Base-by-base conservation (phyloP, 129 eudicot species). In the carrot (Daucus carota) region DNA sequence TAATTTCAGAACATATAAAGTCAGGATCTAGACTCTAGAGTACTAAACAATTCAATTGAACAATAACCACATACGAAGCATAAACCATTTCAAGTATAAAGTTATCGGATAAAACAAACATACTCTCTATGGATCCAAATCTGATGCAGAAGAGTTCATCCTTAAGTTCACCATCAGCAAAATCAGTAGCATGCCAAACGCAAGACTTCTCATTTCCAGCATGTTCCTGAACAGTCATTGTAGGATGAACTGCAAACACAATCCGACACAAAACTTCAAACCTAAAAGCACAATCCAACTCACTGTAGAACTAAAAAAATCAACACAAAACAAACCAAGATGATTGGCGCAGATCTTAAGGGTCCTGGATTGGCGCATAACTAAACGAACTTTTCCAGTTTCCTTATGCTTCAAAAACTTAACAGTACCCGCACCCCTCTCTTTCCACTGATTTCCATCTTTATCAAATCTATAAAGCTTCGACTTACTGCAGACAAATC, bases 381-480 rank as follows among this genome's bases (percentile, higher is more conserved):
- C 93, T 0, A 90, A 78, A 48, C 93, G 89, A 78, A 90, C 93
- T 80, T 86, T 90, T 22, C 83, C 86, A 13, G 89, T 79, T 26
- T 78, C 83, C 79, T 88, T 90, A 40, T 90, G 93, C 83, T 90
- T 90, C 40, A 90, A 79, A n/a, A 90, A 84, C 88, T 83, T 90
- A 22, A 90, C 93, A 0, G 88, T 86, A 13, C 93, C 96, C 70
- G 89, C 86, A 17, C 96, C 93, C 70, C 93, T 80, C 82, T 90
- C 96, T 36, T 90, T 90, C 96, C 96, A 90, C 82, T 86, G 93
- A 74, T 90, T 90, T 47, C 91, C 96, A 3, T 88, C 96, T 70
- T 86, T 88, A 78, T 88, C 96, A 38, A 88, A 90, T 34, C 96
- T 88, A 77, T 90, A 88, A 62, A 90, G 86, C 87, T 90, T 90